Evolutionary conservation across 225 moss, liverwort and hornwort genomes (phyloP), one percentile per base, ranked within the genome.

Genomic region (Marchantia polymorpha): DNA sequence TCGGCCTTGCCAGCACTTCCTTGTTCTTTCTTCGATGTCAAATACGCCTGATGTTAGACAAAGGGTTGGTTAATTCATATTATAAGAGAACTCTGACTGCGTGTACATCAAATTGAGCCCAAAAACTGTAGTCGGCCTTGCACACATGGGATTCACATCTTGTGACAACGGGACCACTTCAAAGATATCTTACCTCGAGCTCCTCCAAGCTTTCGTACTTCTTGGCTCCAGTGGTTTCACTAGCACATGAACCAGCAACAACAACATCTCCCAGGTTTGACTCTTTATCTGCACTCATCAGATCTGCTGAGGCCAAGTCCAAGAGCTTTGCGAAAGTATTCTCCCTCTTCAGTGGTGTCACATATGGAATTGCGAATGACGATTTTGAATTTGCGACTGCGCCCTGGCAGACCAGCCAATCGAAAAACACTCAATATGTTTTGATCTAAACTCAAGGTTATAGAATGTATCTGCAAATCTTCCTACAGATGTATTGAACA

Each of bases 321-420:
- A 87, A 53, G 6, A 70, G 63, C 16, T 87, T 82, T 26, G 74
- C 16, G 10, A 87, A 55, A 64, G 72, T 78, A 3, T 17, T 49
- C 69, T 78, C 75, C 22, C 76, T 51, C 67, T 60, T 59, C 14
- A 84, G 74, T 6, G 71, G 77, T 2, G 76, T 69, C 0, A 87
- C 80, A 47, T 87, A 87, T 8, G 87, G 87, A 47, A 87, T 73
- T n/a, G 82, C 80, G 17, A 83, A 20, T 31, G 87, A 87, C 19
- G 84, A 87, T 46, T 82, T 80, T 31, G 87, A 77, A 25, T 68
- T 46, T 3, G 73, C 69, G 70, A 84, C 68, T n/a, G 82, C 80
- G 64, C 52, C 58, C 60, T 77, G 68, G 31, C 22, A 78, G 66
- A 16, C 59, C 31, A 52, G 64, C 31, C 13, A 56, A 12, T 19